These are phyloP conservation scores for Coemansia sp. DNA, from an alignment of 192 early-diverging fungal species.

Conservation along the genomic window DNA sequence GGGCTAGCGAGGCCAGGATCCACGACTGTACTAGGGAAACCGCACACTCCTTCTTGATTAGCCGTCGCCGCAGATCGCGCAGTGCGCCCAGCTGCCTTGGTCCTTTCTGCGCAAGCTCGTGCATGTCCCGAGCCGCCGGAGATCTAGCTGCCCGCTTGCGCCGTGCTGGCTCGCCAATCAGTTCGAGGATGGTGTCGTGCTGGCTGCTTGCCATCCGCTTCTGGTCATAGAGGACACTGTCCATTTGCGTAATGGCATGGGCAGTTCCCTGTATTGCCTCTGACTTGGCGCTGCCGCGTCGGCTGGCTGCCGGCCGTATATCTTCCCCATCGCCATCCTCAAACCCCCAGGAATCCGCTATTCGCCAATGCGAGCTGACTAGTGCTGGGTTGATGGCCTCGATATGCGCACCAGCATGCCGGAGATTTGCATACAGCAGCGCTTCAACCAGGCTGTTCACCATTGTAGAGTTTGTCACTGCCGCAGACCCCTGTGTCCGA, in stretches of 20 bases:
- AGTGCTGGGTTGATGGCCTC: slow-evolving; percentile 34
- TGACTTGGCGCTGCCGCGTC: no score
- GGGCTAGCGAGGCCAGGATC: slow-evolving; percentile 21
- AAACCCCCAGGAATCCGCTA: slow-evolving; percentile 5
- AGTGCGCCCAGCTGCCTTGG: slow-evolving; percentile 9
- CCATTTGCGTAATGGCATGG: slow-evolving; percentile 16
- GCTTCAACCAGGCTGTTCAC: slow-evolving; percentile 50
- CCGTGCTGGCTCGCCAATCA: slow-evolving; percentile 1
- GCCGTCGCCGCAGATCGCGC: slow-evolving; percentile 33
- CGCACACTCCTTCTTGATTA: slow-evolving; percentile 44
- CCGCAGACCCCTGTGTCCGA: slow-evolving; percentile 43
- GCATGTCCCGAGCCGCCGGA: not conserved
- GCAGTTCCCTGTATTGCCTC: not conserved
- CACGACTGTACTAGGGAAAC: slow-evolving; percentile 37
- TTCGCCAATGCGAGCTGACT: slow-evolving; percentile 27
- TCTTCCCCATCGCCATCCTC: not conserved
- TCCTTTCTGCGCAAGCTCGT: slow-evolving; percentile 9
- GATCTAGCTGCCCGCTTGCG: slow-evolving; percentile 1
- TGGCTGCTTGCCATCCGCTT: slow-evolving; percentile 15
- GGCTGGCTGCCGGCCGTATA: not conserved
- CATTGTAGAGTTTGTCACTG: slow-evolving; percentile 47
- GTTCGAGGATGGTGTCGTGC: slow-evolving; percentile 10
- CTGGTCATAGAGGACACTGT: slow-evolving; percentile 7
- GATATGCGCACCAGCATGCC: slow-evolving; percentile 21
- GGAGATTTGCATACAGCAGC: slow-evolving; percentile 42